phyloP scores from a whole-genome alignment of 2,329 filamentous ascomycete species.

The Boeremia exigua region DNA sequence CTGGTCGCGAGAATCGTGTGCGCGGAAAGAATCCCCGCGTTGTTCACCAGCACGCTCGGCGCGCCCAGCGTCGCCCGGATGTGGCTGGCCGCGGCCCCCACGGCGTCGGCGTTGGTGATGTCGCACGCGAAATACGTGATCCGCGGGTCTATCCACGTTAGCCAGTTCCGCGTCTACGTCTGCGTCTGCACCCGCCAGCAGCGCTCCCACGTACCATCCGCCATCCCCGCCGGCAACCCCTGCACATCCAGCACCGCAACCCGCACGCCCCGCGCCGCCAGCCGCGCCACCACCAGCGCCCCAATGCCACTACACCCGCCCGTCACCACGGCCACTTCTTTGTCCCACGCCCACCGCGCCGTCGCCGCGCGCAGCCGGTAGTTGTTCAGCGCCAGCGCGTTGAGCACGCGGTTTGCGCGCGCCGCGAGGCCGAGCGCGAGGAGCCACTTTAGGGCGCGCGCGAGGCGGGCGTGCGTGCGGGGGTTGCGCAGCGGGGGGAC shows the following conservation, averaged over 20 bases:
- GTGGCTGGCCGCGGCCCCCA: constrained; percentile 32
- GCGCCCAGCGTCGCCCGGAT: constrained; percentile 32
- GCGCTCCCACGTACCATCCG: no score
- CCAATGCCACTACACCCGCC: constrained; percentile 48
- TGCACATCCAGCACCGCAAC: neutral
- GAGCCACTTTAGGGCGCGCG: constrained; percentile 39
- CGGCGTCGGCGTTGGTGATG: constrained; percentile 37
- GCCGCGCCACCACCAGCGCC: constrained; percentile 35
- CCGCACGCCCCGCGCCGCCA: constrained; percentile 8
- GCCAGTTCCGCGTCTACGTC: no score
- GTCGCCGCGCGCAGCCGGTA: constrained; percentile 47
- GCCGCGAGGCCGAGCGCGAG: constrained; percentile 42
- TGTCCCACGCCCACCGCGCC: constrained; percentile 41
- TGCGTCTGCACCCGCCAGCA: no score
- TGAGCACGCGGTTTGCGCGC: constrained; percentile 37
- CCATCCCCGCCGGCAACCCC: neutral
- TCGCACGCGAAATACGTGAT: constrained; percentile 44
- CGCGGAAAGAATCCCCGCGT: constrained; percentile 40
- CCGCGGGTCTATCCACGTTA: constrained; percentile 37
- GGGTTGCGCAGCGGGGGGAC: constrained; percentile 34
- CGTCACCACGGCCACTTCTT: constrained; percentile 46
- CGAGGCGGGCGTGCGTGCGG: constrained; percentile 22
- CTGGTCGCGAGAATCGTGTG: constrained; percentile 44
- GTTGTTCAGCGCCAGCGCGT: constrained; percentile 46
- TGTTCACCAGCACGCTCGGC: constrained; percentile 46